A percentile compares a stretch with the other conserved stretches of the same genome.
These are phyloP conservation scores for Mycena olivaceomarginata DNA, from an alignment of 768 basidiomycete species.

Conservation along the genomic window DNA sequence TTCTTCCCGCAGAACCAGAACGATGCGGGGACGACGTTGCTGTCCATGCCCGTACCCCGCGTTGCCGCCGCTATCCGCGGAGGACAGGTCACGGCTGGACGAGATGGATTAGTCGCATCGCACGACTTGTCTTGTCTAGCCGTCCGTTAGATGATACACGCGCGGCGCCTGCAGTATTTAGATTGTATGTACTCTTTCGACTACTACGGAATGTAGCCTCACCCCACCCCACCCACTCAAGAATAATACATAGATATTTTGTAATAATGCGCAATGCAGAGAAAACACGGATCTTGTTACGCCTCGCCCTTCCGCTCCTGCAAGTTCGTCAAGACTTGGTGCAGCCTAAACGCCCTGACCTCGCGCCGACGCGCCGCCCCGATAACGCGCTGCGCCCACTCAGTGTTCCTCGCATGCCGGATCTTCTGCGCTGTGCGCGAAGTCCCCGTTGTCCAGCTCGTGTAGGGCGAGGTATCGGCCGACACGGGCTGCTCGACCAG, in stretches of 20 bases:
- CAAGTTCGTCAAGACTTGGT: slow-evolving; percentile 37
- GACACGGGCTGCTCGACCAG: slow-evolving; percentile 12
- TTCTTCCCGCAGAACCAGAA: slow-evolving; percentile 62
- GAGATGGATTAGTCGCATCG: slow-evolving; percentile 10
- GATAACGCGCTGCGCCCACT: slow-evolving; percentile 49
- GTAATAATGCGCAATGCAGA: not conserved
- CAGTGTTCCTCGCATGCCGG: slow-evolving; percentile 46
- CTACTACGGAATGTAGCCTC: slow-evolving; percentile 15
- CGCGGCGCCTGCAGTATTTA: slow-evolving; percentile 8
- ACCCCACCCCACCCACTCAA: slow-evolving; percentile 23
- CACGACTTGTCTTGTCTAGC: not conserved
- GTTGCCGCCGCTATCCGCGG: not conserved
- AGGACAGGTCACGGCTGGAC: slow-evolving; percentile 34
- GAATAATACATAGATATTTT: slow-evolving; percentile 30
- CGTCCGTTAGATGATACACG: slow-evolving; percentile 20
- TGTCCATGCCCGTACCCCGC: slow-evolving; percentile 12
- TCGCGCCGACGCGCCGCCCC: slow-evolving; percentile 40
- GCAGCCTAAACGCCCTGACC: slow-evolving; percentile 49
- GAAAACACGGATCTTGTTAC: no score
- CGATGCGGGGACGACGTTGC: slow-evolving; percentile 28
- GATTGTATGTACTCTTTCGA: slow-evolving; percentile 32
- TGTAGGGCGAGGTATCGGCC: slow-evolving; percentile 56
- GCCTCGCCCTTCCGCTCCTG: not conserved
- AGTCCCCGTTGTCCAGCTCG: slow-evolving; percentile 50
- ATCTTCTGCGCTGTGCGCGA: slow-evolving; percentile 47